A percentile compares a stretch with the other conserved stretches of the same genome.
phyloP scores from a whole-genome alignment of 371 early-diverging fungal species.

The Rhizopus arrhizus region DNA sequence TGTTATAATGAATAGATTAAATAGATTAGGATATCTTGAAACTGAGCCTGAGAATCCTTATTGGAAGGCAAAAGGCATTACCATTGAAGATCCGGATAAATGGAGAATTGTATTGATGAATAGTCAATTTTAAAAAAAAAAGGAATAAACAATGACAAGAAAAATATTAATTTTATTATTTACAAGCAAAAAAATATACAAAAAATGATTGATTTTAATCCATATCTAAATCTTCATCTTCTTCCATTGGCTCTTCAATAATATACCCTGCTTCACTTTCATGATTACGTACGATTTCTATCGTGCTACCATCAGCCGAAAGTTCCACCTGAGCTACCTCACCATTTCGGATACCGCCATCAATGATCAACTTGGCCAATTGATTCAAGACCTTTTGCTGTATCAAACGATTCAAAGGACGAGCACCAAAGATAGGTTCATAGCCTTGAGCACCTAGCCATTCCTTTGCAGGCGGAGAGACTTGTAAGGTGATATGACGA shows the following conservation, averaged over 20 bases:
- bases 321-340: slow-evolving; percentile 62
- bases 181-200: not conserved
- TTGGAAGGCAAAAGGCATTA: not conserved
- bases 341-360: slow-evolving; percentile 71
- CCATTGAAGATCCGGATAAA: not conserved
- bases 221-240: slow-evolving; percentile 45
- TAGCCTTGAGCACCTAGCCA: slow-evolving; percentile 82
- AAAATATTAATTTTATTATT: not conserved
- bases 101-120: not conserved
- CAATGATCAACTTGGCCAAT: slow-evolving; percentile 75
- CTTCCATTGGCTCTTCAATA: slow-evolving; percentile 48
- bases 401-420: slow-evolving; percentile 80
- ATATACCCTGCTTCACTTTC: slow-evolving; percentile 44
- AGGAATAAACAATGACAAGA: not conserved
- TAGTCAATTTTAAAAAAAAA: not conserved
- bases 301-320: slow-evolving; percentile 19
- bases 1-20: not conserved
- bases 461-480: slow-evolving; percentile 69
- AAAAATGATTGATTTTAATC: slow-evolving; percentile 19
- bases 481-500: slow-evolving; percentile 69
- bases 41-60: not conserved
- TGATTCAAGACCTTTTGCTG: slow-evolving; percentile 82
- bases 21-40: not conserved
- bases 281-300: slow-evolving; percentile 51
- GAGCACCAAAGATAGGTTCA: slow-evolving; percentile 87